Percentiles rank a stretch among this genome's conserved stretches.
Conservation (phyloP, 352 stramenopile species). For the Ophiocytium majus region DNA sequence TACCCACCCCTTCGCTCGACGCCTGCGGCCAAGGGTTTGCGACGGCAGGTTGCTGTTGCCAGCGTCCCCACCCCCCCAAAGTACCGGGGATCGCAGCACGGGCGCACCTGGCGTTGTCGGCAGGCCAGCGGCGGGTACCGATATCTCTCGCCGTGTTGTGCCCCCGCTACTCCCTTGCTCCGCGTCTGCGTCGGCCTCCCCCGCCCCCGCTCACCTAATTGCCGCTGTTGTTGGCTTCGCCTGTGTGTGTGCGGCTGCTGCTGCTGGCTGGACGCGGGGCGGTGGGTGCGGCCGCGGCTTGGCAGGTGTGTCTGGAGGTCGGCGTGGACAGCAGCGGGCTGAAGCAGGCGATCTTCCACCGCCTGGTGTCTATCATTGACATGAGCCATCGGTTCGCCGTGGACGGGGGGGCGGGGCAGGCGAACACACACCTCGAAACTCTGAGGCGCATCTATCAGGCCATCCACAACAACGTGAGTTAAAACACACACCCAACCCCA, state of each 20-base stretch:
- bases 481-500: no score
- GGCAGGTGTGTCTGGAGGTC: conserved; percentile 4
- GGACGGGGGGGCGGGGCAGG: background rate
- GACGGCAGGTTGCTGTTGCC: no score
- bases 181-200: background rate
- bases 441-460: background rate
- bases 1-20: background rate
- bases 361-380: background rate
- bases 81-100: no score
- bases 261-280: background rate
- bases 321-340: background rate
- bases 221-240: background rate
- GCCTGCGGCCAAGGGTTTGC: no score
- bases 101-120: no score
- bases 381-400: conserved; percentile 3
- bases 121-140: no score
- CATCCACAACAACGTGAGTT: background rate
- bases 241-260: no score
- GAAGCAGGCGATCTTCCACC: background rate
- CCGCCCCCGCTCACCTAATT: background rate
- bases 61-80: no score
- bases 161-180: no score
- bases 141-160: no score
- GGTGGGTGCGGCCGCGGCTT: background rate
- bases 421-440: conserved; percentile 13